Percentiles rank a stretch among this genome's conserved stretches.
phyloP scores from a whole-genome alignment of 495 filamentous ascomycete species.

The Penicillium cinerascens region DNA sequence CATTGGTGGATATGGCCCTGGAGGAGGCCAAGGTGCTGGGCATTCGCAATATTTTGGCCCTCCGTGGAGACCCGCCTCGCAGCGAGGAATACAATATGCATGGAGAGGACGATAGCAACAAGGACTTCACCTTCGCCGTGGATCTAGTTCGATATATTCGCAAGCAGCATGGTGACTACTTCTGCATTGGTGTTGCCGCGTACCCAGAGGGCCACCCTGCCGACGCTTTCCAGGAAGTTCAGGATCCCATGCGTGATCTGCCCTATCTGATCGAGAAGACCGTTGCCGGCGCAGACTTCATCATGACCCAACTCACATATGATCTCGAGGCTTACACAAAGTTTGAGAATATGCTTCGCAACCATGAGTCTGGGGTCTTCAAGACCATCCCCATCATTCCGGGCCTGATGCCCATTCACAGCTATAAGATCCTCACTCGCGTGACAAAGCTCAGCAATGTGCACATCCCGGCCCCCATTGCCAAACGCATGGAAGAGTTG shows the following conservation, averaged over 20 bases:
- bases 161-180: conserved; percentile 84
- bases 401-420: conserved; percentile 95
- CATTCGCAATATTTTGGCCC: conserved; percentile 88
- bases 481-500: conserved; percentile 69
- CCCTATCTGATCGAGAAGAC: conserved; percentile 91
- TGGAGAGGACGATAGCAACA: conserved; percentile 60
- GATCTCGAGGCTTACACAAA: conserved; percentile 74
- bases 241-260: conserved; percentile 75
- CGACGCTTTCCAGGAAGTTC: conserved; percentile 73
- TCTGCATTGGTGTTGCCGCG: conserved; percentile 90
- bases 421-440: conserved; percentile 88
- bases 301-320: conserved; percentile 99
- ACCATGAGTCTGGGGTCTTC: conserved; percentile 82
- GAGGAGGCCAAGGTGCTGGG: conserved; percentile 91
- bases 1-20: conserved; percentile 80
- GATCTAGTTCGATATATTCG: conserved; percentile 90
- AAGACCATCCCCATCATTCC: conserved; percentile 88
- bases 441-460: conserved; percentile 96
- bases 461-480: conserved; percentile 65
- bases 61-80: conserved; percentile 90
- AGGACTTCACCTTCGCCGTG: conserved; percentile 83
- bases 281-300: conserved; percentile 89
- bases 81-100: conserved; percentile 80
- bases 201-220: conserved; percentile 98
- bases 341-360: conserved; percentile 74